phyloP scores from a whole-genome alignment of 768 basidiomycete genomes.

The Mycena filopes region DNA sequence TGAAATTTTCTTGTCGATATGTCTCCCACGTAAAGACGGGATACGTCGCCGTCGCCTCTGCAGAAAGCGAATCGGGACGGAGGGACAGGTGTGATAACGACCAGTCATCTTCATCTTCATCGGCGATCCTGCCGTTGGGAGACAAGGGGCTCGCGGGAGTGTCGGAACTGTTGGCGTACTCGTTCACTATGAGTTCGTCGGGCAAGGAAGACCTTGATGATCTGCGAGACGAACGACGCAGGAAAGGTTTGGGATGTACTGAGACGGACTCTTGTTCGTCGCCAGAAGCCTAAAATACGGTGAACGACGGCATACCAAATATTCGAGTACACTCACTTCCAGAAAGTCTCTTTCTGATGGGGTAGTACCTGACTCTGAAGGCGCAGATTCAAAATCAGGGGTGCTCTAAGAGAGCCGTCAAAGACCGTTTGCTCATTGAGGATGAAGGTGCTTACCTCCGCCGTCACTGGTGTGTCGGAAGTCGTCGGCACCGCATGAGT shows the following conservation, averaged over 20 bases:
- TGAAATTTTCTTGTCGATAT: conserved; percentile 44
- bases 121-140: neutral
- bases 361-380: conserved; percentile 1
- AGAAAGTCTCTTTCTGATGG: conserved; percentile 2
- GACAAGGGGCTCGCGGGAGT: conserved; percentile 6
- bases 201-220: conserved; percentile 11
- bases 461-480: neutral
- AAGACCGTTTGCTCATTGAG: neutral
- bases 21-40: conserved; percentile 51
- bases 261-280: neutral
- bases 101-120: neutral
- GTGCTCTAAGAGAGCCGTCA: neutral
- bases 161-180: neutral
- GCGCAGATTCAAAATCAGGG: neutral
- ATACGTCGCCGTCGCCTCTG: conserved; percentile 1
- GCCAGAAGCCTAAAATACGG: conserved; percentile 8
- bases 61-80: neutral
- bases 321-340: neutral
- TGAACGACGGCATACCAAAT: neutral
- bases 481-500: neutral
- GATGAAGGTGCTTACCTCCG: neutral
- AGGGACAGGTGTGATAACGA: neutral
- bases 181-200: neutral
- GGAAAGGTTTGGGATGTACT: neutral
- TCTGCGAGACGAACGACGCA: conserved; percentile 23